Conservation (phyloP, 2,329 filamentous ascomycete genomes). For the Capronia coronata region DNA sequence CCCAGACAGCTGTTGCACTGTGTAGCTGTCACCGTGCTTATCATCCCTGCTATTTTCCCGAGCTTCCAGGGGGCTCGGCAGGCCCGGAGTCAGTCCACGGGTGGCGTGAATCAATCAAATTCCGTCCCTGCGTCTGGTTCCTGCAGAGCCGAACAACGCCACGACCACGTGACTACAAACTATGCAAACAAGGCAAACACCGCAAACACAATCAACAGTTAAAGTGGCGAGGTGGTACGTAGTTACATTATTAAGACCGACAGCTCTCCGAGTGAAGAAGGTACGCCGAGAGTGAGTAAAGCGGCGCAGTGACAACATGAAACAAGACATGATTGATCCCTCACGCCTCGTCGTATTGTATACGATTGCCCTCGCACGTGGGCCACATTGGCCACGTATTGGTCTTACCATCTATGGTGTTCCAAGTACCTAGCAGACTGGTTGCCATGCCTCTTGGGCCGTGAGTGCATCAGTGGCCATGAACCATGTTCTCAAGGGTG, state of each 20-base stretch:
- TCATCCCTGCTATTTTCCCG: neutral
- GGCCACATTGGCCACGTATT: neutral
- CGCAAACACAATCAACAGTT: no score
- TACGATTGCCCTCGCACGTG: neutral
- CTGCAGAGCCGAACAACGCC: neutral
- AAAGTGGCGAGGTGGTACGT: no score
- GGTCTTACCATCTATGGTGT: no score
- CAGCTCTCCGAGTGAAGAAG: no score
- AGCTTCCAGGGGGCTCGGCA: neutral
- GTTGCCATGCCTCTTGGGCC: no score
- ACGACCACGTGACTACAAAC: neutral
- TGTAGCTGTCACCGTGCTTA: neutral
- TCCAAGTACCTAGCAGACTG: no score
- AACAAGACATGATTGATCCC: neutral
- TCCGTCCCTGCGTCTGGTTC: neutral
- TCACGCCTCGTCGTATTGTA: neutral
- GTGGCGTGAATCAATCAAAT: neutral
- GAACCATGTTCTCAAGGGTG: no score
- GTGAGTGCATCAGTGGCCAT: no score
- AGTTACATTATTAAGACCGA: no score
- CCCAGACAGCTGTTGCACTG: no score
- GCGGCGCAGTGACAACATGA: no score
- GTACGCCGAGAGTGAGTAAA: no score
- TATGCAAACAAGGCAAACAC: neutral
- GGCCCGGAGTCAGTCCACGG: neutral